phyloP scores from a whole-genome alignment of 352 stramenopile species.

The Aphanomyces cochlioides region DNA sequence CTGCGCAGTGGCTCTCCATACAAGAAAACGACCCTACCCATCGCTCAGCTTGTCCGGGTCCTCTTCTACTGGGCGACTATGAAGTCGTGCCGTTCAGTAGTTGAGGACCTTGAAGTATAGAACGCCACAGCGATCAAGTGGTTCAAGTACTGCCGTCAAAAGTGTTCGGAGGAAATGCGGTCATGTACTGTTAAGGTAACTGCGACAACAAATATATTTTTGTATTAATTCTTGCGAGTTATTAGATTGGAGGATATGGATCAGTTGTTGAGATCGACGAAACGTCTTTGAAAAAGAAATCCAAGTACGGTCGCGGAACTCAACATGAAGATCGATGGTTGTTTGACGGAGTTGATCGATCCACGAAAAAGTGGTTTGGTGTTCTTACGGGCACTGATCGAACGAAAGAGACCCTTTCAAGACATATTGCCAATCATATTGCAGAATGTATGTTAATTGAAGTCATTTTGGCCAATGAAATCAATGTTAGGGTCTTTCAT shows the following conservation, averaged over 20 bases:
- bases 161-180: no score
- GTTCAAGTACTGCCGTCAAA: no score
- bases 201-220: neutral
- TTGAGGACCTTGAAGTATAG: no score
- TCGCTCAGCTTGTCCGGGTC: no score
- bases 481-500: neutral
- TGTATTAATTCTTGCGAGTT: neutral
- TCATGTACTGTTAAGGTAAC: no score
- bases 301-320: neutral
- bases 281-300: conserved; percentile 6
- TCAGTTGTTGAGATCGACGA: neutral
- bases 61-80: no score
- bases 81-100: no score
- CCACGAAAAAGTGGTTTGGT: neutral
- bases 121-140: no score
- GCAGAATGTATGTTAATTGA: no score
- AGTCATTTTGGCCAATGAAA: neutral
- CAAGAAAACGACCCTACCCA: no score
- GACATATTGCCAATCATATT: neutral
- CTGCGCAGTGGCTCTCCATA: no score
- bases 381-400: neutral
- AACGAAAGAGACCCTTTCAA: neutral
- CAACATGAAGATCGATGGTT: neutral
- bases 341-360: neutral
- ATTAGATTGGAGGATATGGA: neutral